Conservation (phyloP, 1,284 basidiomycete genomes). For the Dichomitus squalens region DNA sequence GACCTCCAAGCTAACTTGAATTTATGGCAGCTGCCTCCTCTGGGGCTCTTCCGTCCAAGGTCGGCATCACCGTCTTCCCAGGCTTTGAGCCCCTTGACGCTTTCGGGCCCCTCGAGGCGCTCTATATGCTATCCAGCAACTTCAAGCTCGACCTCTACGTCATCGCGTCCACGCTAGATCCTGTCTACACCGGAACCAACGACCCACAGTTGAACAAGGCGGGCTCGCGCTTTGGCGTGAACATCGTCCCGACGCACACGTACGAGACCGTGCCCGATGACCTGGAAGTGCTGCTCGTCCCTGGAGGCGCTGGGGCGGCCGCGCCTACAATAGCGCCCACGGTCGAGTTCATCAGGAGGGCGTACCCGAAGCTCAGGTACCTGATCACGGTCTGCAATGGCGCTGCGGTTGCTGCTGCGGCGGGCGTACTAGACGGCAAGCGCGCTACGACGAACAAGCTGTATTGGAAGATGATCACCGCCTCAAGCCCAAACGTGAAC, state of each 20-base stretch:
- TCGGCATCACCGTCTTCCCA: slow-evolving; percentile 4
- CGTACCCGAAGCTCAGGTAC: slow-evolving; percentile 41
- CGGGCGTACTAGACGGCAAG: slow-evolving; percentile 45
- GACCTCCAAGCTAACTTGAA: too few species aligned
- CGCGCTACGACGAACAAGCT: slow-evolving; percentile 47
- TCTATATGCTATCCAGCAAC: slow-evolving; percentile 37
- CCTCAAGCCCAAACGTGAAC: slow-evolving; percentile 22
- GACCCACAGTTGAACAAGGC: slow-evolving; percentile 15
- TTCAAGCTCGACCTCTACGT: slow-evolving; percentile 39
- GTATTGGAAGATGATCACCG: slow-evolving; percentile 24
- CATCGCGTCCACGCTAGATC: slow-evolving; percentile 38
- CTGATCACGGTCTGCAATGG: slow-evolving; percentile 48
- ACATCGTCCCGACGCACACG: slow-evolving; percentile 45
- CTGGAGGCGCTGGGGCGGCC: slow-evolving; percentile 41
- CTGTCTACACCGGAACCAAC: slow-evolving; percentile 38
- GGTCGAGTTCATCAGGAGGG: slow-evolving; percentile 36
- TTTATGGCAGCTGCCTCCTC: too few species aligned
- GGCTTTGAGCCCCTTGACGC: slow-evolving; percentile 36
- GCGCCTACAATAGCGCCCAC: slow-evolving; percentile 25
- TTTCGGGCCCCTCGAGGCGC: slow-evolving; percentile 44
- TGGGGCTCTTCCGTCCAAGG: too few species aligned
- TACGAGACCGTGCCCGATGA: slow-evolving; percentile 39
- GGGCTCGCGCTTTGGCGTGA: slow-evolving; percentile 36
- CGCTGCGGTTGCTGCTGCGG: slow-evolving; percentile 38
- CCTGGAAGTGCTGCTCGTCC: slow-evolving; percentile 48